Evolutionary conservation across 176 grass and related monocot genomes (phyloP).

Genomic region (Aegilops sharonensis): DNA sequence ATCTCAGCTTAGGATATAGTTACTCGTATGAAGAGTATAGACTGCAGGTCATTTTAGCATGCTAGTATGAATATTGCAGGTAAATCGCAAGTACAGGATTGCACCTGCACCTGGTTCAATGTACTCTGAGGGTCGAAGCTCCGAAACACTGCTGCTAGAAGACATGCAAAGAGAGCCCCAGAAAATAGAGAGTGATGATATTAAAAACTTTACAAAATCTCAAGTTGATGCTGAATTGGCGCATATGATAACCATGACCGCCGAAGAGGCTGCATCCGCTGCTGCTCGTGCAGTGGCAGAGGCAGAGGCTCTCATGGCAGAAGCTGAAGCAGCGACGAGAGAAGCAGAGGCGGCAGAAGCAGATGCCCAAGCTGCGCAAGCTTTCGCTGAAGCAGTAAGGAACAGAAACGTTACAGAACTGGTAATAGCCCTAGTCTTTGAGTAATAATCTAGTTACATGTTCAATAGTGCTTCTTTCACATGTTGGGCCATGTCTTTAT

Average conservation of each 20-base stretch:
- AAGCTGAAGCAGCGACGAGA: conserved; percentile 69
- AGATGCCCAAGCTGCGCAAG: conserved; percentile 72
- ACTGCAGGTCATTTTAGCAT: conserved; percentile 8
- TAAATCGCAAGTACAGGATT: conserved; percentile 74
- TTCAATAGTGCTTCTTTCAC: neutral
- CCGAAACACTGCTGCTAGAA: conserved; percentile 36
- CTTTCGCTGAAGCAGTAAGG: conserved; percentile 58
- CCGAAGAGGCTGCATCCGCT: conserved; percentile 55
- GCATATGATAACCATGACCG: conserved; percentile 47
- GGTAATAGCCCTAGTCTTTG: conserved; percentile 37
- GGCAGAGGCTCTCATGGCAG: conserved; percentile 59
- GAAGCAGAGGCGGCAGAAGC: conserved; percentile 66
- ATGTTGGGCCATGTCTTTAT: neutral
- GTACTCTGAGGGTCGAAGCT: conserved; percentile 42
- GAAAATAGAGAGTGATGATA: conserved; percentile 26
- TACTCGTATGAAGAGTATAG: neutral
- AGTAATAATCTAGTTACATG: neutral
- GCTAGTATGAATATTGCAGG: conserved; percentile 38
- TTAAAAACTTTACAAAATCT: conserved; percentile 40
- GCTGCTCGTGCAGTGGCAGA: conserved; percentile 74
- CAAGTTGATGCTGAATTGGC: conserved; percentile 52
- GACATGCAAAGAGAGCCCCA: conserved; percentile 40
- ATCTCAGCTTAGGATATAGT: conserved; percentile 22
- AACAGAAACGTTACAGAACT: conserved; percentile 51
- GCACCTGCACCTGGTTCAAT: conserved; percentile 56